Base-by-base conservation (phyloP, 2,329 filamentous ascomycete genomes). In the Penicillium expansum region DNA sequence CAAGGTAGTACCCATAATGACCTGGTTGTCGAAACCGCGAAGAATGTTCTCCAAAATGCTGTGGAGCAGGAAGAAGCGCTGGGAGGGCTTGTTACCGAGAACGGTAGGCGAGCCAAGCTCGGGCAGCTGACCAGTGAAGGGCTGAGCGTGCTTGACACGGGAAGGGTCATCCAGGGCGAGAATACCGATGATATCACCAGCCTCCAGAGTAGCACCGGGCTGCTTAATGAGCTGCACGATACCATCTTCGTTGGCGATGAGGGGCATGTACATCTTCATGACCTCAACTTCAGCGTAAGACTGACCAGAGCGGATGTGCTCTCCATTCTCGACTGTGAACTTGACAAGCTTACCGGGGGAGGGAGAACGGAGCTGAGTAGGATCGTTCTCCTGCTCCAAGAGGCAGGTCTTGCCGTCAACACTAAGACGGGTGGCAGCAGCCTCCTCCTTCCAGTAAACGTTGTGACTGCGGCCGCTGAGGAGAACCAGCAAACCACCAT, bases 211-310 rank as follows among this genome's bases (percentile, higher is more conserved):
- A n/a, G 94, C 90, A 74, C 94, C 94, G 61, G 94, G 94, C 79
- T 97, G 94, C 85, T 99, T 99, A 82, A 99, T 96, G 69, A 99
- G 85, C 80, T 97, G 94, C 55, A 99, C 93, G 53, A 96, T 84
- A 81, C 94, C 94, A 68, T 96, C 94, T 76, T 99, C 94, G 72
- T 92, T 89, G 3, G 94, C 90, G 60, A 99, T 84, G 54, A 99
- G 83, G 70, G 94, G 94, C 94, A 99, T 99, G 84, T 97, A 97
- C 94, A 99, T 99, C 84, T 99, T 99, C 94, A 99, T 99, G 77
- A 99, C 94, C 79, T 99, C 94, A 39, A 99, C 93, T 76, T 99
- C 94, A 55, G 94, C 94, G 71, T 92, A 99, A 33, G 93, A 82
- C 76, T 97, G 90, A 56, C 93, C 93, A 67, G 95, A 91, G 76